Evolutionary conservation across 345 rosid genomes (phyloP).

Genomic region (Eucalyptus marginata): DNA sequence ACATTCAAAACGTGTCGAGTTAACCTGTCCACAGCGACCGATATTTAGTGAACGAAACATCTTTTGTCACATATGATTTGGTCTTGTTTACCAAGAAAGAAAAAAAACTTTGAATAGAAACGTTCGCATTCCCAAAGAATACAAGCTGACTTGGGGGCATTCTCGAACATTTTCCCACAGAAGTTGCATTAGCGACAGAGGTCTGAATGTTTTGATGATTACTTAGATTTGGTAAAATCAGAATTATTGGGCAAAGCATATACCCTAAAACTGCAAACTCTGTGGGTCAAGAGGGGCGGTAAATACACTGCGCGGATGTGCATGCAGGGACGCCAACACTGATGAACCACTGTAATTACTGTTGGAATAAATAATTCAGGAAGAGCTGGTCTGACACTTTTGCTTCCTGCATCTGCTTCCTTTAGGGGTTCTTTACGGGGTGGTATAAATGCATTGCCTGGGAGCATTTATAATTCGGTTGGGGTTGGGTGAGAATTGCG

Average conservation of each 20-base stretch:
- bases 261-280: not conserved
- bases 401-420: not conserved
- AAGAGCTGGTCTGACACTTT: not conserved
- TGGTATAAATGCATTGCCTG: not conserved
- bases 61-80: not conserved
- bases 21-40: not conserved
- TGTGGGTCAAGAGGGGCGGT: not conserved
- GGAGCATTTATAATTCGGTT: constrained; percentile 19
- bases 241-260: not conserved
- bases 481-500: not conserved
- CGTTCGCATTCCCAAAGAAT: not conserved
- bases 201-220: not conserved
- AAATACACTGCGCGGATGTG: not conserved
- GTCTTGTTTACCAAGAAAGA: not conserved
- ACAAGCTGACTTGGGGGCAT: not conserved
- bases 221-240: not conserved
- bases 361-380: not conserved
- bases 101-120: not conserved
- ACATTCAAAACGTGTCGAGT: not conserved
- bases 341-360: not conserved
- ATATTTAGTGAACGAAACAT: not conserved
- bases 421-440: not conserved
- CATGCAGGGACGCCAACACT: not conserved
- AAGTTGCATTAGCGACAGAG: not conserved
- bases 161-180: not conserved